Conservation (phyloP, 805 yeast genomes). For the Ogataea chonburiensis region DNA sequence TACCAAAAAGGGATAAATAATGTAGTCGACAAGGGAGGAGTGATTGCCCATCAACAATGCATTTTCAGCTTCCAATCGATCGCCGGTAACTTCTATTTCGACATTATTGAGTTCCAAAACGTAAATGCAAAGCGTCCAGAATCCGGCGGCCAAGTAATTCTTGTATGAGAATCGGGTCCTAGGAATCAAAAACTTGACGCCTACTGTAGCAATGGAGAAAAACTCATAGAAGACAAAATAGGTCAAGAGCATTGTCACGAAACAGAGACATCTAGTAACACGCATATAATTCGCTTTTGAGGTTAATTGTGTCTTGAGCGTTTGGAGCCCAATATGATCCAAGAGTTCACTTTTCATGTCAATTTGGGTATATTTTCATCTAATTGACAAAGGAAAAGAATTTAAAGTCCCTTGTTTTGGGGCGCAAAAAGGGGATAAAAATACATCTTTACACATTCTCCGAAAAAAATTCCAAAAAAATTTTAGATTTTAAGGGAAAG, state of each 20-base stretch:
- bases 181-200: slow-evolving; percentile 25
- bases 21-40: slow-evolving; percentile 63
- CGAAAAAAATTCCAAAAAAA: slow-evolving; percentile 5
- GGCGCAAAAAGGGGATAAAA: slow-evolving; percentile 13
- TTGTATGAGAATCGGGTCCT: slow-evolving; percentile 22
- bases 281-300: slow-evolving; percentile 13
- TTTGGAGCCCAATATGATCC: slow-evolving; percentile 23
- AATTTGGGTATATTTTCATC: slow-evolving; percentile 1
- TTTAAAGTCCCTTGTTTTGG: slow-evolving; percentile 3
- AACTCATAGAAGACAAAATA: slow-evolving; percentile 21
- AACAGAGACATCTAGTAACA: slow-evolving; percentile 22
- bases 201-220: slow-evolving; percentile 17
- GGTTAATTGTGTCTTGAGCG: slow-evolving; percentile 13
- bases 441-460: slow-evolving; percentile 7
- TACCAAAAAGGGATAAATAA: slow-evolving; percentile 48
- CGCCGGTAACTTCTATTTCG: slow-evolving; percentile 42
- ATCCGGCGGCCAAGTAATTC: slow-evolving; percentile 29
- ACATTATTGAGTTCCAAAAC: slow-evolving; percentile 39
- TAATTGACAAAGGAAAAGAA: slow-evolving; percentile 2
- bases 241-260: slow-evolving; percentile 19
- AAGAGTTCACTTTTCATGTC: slow-evolving; percentile 24
- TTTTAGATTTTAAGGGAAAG: slow-evolving; percentile 4
- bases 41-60: slow-evolving; percentile 54
- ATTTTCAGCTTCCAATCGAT: slow-evolving; percentile 38
- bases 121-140: slow-evolving; percentile 34